phyloP scores from a whole-genome alignment of 2,329 filamentous ascomycete species.

The Purpureocillium lavendulum region DNA sequence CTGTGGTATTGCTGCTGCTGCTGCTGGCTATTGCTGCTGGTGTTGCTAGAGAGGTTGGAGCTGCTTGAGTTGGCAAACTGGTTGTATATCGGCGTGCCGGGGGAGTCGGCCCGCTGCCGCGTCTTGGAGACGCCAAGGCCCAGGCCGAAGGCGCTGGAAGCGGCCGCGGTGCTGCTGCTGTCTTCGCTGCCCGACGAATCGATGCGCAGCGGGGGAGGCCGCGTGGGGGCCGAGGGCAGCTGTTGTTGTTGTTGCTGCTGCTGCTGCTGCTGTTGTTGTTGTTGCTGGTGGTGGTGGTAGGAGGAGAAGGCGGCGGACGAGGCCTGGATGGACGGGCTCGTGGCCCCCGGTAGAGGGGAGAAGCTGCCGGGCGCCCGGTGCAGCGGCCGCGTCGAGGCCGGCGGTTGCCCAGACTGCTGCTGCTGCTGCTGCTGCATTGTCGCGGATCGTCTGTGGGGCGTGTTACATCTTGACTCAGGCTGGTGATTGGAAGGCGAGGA shows the following conservation, averaged over 20 bases:
- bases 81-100: slow-evolving; percentile 38
- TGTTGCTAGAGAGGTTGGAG: slow-evolving; percentile 23
- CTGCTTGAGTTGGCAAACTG: slow-evolving; percentile 41
- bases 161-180: background rate
- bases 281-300: background rate
- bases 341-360: slow-evolving; percentile 36
- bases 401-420: slow-evolving; percentile 18
- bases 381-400: slow-evolving; percentile 23
- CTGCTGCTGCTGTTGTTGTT: slow-evolving; percentile 5
- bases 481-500: background rate
- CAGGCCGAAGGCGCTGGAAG: slow-evolving; percentile 6
- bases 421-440: slow-evolving; percentile 30
- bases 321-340: slow-evolving; percentile 18
- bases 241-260: slow-evolving; percentile 10
- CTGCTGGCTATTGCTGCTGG: too few species aligned
- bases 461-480: slow-evolving; percentile 33
- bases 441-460: slow-evolving; percentile 7
- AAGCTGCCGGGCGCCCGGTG: slow-evolving; percentile 47
- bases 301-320: background rate
- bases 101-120: slow-evolving; percentile 27
- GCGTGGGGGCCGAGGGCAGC: slow-evolving; percentile 16
- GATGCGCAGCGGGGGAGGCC: slow-evolving; percentile 25
- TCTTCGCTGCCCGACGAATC: slow-evolving; percentile 19
- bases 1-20: too few species aligned
- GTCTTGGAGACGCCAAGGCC: slow-evolving; percentile 38